Conservation (phyloP, 805 yeast species). For the Pichia cephalocereana region DNA sequence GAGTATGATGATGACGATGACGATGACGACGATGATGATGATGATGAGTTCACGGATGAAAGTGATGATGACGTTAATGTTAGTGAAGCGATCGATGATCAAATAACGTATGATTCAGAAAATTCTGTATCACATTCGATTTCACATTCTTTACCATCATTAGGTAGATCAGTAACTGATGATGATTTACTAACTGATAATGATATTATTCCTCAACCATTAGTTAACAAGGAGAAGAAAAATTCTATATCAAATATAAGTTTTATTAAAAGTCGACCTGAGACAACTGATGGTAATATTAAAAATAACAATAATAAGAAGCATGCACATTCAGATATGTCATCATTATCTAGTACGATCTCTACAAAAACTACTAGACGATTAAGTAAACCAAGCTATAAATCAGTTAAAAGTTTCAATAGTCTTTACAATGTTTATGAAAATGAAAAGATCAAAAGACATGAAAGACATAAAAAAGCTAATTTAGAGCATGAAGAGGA, state of each 20-base stretch:
- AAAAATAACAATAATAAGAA: neutral
- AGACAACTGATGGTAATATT: neutral
- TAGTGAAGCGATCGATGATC: neutral
- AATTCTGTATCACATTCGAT: neutral
- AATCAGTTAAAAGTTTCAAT: slow-evolving; percentile 2
- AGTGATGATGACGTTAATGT: neutral
- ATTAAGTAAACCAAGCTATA: neutral
- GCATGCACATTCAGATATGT: neutral
- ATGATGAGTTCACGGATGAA: neutral
- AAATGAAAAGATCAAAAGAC: neutral
- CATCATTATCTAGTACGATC: neutral
- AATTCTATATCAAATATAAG: slow-evolving; percentile 14
- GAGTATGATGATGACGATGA: neutral
- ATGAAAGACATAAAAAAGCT: neutral
- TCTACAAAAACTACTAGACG: neutral
- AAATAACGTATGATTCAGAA: neutral
- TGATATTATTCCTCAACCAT: no score
- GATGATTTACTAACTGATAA: neutral
- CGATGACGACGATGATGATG: neutral
- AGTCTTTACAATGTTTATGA: neutral
- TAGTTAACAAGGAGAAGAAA: neutral
- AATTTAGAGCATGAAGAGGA: neutral
- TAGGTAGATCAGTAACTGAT: neutral
- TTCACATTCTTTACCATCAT: neutral
- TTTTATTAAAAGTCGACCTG: slow-evolving; percentile 11